Percentiles rank a stretch among this genome's conserved stretches.
Conservation (phyloP, 805 yeast species). For the Zygosaccharomyces bailii region DNA sequence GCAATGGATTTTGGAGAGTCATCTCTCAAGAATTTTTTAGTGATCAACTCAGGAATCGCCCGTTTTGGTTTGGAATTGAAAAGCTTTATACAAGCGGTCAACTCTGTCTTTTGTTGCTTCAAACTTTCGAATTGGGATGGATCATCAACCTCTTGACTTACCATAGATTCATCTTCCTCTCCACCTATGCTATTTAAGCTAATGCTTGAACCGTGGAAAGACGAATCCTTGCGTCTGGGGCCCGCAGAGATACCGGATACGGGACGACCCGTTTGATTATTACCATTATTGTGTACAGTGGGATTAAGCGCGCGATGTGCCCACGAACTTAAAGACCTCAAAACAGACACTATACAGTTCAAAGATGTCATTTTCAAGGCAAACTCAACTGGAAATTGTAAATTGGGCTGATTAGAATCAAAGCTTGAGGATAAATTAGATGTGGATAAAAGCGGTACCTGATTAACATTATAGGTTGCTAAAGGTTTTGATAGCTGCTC, state of each 20-base stretch:
- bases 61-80: slow-evolving; percentile 84
- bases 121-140: slow-evolving; percentile 81
- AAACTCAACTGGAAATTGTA: slow-evolving; percentile 68
- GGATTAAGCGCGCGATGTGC: slow-evolving; percentile 58
- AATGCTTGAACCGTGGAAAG: slow-evolving; percentile 11
- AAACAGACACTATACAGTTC: slow-evolving; percentile 73
- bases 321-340: slow-evolving; percentile 82
- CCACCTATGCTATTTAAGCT: slow-evolving; percentile 14
- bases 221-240: slow-evolving; percentile 14
- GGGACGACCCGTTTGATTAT: slow-evolving; percentile 14
- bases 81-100: slow-evolving; percentile 70
- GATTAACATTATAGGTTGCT: slow-evolving; percentile 68
- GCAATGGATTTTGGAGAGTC: slow-evolving; percentile 71
- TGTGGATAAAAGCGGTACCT: slow-evolving; percentile 74
- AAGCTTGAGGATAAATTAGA: slow-evolving; percentile 47
- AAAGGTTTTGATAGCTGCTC: slow-evolving; percentile 53
- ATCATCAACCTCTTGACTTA: slow-evolving; percentile 51
- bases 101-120: slow-evolving; percentile 77
- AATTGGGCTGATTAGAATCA: slow-evolving; percentile 19
- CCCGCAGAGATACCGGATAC: slow-evolving; percentile 18
- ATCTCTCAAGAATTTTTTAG: slow-evolving; percentile 58
- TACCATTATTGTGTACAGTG: slow-evolving; percentile 8
- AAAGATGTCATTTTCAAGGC: slow-evolving; percentile 80
- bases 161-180: slow-evolving; percentile 19
- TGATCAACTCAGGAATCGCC: slow-evolving; percentile 64